Evolutionary conservation across 345 rosid genomes (phyloP), one percentile per base, ranked within the genome.

Genomic region (Populus deltoides): DNA sequence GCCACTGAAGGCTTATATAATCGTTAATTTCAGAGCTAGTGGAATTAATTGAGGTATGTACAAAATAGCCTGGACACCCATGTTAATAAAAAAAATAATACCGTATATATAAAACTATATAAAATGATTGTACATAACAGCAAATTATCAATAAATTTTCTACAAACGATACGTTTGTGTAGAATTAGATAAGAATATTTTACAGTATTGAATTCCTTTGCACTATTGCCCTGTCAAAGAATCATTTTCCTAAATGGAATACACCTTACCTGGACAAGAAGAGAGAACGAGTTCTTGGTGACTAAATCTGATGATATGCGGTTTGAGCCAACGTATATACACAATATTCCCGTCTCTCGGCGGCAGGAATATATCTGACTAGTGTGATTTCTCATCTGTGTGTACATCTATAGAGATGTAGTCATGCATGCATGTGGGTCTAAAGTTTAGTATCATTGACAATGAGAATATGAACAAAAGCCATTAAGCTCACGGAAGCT

Each of bases 1-100:
- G 0, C 0, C 1, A 33, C 6, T 33, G 0, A 0, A 4, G 0
- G 0, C 36, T 33, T 33, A 4, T 0, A 0, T 33, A 0, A 0
- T 33, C 1, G 0, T 33, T 33, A 4, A 4, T 4, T 33, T 33
- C 1, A 33, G 0, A 4, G 1, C 0, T 0, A 3, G 3, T 33
- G 0, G 0, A 0, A 33, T 33, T 33, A 33, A 33, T 33, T 0
- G 4, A 31, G 4, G 33, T 29, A n/a, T n/a, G n/a, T n/a, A 0
- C 35, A 33, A 33, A 0, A 0, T 33, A 0, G 0, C 0, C 1
- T 0, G 0, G 0, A 33, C 0, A 33, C 0, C 1, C 0, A 4
- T 0, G 0, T 33, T 0, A 33, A 33, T 33, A 33, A 33, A 4
- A 33, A 31, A 4, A 4, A 4, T 4, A 33, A 33, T 33, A 4